Conservation (phyloP, 169 alveolate genomes). For the Eimeria sp. region DNA sequence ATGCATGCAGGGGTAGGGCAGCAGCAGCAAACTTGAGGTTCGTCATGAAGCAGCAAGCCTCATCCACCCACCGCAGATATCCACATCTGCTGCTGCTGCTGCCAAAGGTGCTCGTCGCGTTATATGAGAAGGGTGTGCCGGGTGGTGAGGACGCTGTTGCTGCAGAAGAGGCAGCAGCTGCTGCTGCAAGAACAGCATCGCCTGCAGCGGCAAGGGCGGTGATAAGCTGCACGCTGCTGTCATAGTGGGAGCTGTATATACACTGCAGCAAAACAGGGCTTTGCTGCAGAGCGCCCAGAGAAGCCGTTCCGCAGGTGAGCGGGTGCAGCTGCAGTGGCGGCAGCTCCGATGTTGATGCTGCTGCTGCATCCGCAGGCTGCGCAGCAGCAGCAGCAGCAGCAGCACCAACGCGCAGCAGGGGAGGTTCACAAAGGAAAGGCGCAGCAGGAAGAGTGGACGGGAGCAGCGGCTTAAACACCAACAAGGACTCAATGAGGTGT, state of each 20-base stretch:
- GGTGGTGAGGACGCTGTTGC: background rate
- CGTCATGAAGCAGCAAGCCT: slow-evolving; percentile 26
- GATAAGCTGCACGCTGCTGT: slow-evolving; percentile 18
- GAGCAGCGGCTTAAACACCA: slow-evolving; percentile 39
- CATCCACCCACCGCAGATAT: background rate
- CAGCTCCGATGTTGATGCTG: too few relatives aligned
- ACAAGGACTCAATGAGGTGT: slow-evolving; percentile 9
- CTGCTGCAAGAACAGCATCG: slow-evolving; percentile 14
- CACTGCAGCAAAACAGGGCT: slow-evolving; percentile 38
- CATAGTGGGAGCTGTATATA: slow-evolving; percentile 37
- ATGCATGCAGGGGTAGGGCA: slow-evolving; percentile 55
- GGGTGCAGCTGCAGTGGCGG: slow-evolving; percentile 13
- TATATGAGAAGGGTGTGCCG: background rate
- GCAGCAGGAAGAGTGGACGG: background rate
- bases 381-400: slow-evolving; percentile 7
- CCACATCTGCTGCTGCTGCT: slow-evolving; percentile 28
- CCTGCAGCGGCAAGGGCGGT: background rate
- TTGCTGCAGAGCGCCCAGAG: slow-evolving; percentile 13
- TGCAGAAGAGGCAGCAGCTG: background rate
- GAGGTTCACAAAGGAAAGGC: background rate
- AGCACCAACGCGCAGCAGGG: slow-evolving; percentile 29
- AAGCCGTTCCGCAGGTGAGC: background rate
- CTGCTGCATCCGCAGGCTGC: too few relatives aligned
- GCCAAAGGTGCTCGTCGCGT: background rate
- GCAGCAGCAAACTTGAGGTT: slow-evolving; percentile 44